Conservation (phyloP, 345 rosid genomes). For the Luvunga scandens region DNA sequence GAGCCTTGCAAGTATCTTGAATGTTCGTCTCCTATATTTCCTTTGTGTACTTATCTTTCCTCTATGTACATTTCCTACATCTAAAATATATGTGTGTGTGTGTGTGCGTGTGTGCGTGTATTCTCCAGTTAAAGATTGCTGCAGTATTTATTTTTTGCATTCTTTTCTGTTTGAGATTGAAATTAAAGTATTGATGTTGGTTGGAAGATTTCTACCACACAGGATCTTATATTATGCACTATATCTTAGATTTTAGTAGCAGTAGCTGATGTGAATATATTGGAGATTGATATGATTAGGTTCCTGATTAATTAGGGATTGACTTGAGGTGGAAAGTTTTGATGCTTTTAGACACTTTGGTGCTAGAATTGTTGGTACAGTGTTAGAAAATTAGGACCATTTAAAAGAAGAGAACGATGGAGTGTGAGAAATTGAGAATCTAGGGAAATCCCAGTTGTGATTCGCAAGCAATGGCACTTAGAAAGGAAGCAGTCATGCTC, state of each 20-base stretch:
- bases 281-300: background rate
- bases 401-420: background rate
- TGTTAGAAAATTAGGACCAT: background rate
- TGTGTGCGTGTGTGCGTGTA: no score
- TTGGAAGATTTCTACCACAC: background rate
- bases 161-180: background rate
- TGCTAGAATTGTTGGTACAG: background rate
- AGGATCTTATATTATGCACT: background rate
- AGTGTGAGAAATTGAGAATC: background rate
- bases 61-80: no score
- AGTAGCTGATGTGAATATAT: background rate
- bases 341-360: background rate
- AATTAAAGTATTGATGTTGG: background rate
- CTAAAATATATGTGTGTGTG: no score
- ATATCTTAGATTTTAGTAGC: background rate
- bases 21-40: background rate
- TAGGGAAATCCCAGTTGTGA: background rate
- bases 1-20: background rate
- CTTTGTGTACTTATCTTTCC: no score
- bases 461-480: background rate
- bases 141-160: background rate
- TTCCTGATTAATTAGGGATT: background rate
- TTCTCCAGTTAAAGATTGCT: background rate
- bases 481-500: background rate
- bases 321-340: background rate